Conservation (phyloP, 2,329 filamentous ascomycete genomes). For the Colletotrichum liaoningense region DNA sequence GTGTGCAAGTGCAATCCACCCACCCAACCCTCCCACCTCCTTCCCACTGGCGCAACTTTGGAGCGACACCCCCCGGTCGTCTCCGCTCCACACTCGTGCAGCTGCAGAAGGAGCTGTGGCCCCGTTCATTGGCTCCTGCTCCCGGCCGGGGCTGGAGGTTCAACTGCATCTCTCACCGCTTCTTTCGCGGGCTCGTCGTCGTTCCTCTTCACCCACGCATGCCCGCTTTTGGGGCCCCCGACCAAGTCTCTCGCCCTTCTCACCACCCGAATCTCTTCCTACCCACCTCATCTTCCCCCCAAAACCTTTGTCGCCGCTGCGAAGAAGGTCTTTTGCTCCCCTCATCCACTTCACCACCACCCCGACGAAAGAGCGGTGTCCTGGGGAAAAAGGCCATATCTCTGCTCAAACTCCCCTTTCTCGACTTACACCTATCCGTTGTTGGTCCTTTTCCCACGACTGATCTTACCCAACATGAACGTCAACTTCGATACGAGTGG, state of each 20-base stretch:
- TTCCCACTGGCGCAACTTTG: conserved; percentile 36
- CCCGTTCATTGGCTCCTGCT: conserved; percentile 41
- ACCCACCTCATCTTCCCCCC: conserved; percentile 25
- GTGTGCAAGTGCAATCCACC: conserved; percentile 17
- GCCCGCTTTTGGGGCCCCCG: conserved; percentile 34
- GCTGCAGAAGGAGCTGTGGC: conserved; percentile 34
- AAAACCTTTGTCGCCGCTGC: conserved; percentile 23
- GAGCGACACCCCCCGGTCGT: conserved; percentile 31
- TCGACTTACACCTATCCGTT: conserved; percentile 43
- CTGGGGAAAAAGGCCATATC: conserved; percentile 43
- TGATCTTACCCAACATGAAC: conserved; percentile 55
- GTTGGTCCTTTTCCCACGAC: conserved; percentile 44
- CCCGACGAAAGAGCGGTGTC: conserved; percentile 57
- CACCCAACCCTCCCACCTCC: not conserved
- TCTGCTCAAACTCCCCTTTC: conserved; percentile 35
- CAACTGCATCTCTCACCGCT: conserved; percentile 45
- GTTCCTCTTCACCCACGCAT: conserved; percentile 38
- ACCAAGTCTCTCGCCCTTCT: conserved; percentile 32
- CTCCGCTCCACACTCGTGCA: conserved; percentile 38
- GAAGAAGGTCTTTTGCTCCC: conserved; percentile 14
- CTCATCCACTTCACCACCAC: conserved; percentile 25
- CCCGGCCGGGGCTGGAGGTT: conserved; percentile 42
- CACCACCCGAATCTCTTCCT: conserved; percentile 30
- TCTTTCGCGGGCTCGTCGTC: conserved; percentile 40
- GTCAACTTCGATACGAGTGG: conserved; percentile 69